Evolutionary conservation across 164 flowering plant genomes (phyloP).

Genomic region (Kalanchoe fedtschenkoi): DNA sequence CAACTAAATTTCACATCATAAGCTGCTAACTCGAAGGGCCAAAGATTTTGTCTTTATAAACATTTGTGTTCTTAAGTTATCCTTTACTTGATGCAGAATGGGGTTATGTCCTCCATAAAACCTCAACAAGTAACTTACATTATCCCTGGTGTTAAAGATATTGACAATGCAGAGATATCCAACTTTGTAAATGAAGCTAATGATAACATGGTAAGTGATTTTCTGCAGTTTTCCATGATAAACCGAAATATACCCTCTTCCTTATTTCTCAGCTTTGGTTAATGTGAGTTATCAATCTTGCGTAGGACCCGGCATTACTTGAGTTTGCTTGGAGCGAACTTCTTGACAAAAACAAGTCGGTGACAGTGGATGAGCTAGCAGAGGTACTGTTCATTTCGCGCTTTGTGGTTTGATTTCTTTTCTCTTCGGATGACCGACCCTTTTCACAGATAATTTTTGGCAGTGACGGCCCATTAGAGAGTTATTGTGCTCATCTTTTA

Average conservation of each 20-base stretch:
- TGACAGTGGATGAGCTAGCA: slow-evolving; percentile 71
- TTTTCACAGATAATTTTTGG: slow-evolving; percentile 78
- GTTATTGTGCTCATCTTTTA: slow-evolving; percentile 84
- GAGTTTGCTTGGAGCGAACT: slow-evolving; percentile 95
- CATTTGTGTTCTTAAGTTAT: slow-evolving; percentile 10
- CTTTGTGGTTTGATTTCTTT: neutral
- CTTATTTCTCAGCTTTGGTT: neutral
- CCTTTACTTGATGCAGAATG: slow-evolving; percentile 44
- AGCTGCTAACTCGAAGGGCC: neutral
- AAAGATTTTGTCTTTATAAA: neutral
- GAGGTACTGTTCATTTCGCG: slow-evolving; percentile 41
- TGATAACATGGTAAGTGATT: slow-evolving; percentile 47
- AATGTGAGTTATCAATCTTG: slow-evolving; percentile 5
- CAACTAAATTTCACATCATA: slow-evolving; percentile 21
- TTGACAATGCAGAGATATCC: slow-evolving; percentile 52
- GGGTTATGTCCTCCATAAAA: slow-evolving; percentile 66
- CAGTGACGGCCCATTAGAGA: slow-evolving; percentile 66
- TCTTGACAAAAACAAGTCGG: slow-evolving; percentile 62
- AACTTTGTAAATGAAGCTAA: slow-evolving; percentile 56
- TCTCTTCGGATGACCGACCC: slow-evolving; percentile 12
- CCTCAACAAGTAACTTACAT: slow-evolving; percentile 85
- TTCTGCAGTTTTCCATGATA: neutral
- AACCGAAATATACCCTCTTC: neutral
- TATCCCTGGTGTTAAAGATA: slow-evolving; percentile 73
- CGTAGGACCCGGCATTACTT: slow-evolving; percentile 69